Evolutionary conservation across 2,329 filamentous ascomycete species (phyloP).

Genomic region (Aspergillus pseudoglaucus): DNA sequence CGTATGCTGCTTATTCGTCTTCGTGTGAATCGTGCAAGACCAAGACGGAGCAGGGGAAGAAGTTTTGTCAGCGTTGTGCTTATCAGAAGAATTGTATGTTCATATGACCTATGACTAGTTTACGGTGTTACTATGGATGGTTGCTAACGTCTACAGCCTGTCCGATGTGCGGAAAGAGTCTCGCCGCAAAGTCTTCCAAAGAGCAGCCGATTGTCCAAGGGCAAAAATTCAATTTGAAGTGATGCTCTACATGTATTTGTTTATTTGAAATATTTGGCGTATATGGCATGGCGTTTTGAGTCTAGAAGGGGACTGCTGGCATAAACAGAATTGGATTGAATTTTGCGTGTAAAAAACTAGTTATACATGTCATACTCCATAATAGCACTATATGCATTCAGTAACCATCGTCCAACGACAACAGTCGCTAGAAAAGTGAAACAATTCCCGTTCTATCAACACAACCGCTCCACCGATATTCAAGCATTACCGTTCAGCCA

Average conservation of each 20-base stretch:
- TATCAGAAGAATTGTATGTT: constrained; percentile 55
- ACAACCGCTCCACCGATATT: constrained; percentile 5
- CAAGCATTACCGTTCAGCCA: constrained; percentile 62
- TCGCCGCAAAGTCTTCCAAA: constrained; percentile 40
- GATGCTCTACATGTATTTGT: constrained; percentile 15
- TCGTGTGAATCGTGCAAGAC: constrained; percentile 57
- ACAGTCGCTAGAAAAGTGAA: not conserved
- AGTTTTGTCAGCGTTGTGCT: constrained; percentile 57
- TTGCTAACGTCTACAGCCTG: constrained; percentile 42
- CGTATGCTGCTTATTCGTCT: constrained; percentile 58
- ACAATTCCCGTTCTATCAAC: constrained; percentile 6
- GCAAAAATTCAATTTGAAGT: constrained; percentile 59
- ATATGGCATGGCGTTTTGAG: constrained; percentile 10
- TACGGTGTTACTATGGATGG: constrained; percentile 7
- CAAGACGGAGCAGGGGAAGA: constrained; percentile 56
- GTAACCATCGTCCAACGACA: constrained; percentile 2
- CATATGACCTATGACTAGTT: not conserved
- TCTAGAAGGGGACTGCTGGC: not conserved
- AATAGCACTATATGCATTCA: constrained; percentile 31
- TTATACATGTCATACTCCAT: constrained; percentile 31
- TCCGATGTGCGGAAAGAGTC: constrained; percentile 56
- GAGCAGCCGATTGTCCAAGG: constrained; percentile 51
- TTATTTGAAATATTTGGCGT: not conserved
- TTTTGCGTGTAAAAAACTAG: constrained; percentile 20
- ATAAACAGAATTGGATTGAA: not conserved